Percentiles rank a stretch among this genome's conserved stretches.
Conservation (phyloP, 352 stramenopile species). For the Phytophthora sansomeana region DNA sequence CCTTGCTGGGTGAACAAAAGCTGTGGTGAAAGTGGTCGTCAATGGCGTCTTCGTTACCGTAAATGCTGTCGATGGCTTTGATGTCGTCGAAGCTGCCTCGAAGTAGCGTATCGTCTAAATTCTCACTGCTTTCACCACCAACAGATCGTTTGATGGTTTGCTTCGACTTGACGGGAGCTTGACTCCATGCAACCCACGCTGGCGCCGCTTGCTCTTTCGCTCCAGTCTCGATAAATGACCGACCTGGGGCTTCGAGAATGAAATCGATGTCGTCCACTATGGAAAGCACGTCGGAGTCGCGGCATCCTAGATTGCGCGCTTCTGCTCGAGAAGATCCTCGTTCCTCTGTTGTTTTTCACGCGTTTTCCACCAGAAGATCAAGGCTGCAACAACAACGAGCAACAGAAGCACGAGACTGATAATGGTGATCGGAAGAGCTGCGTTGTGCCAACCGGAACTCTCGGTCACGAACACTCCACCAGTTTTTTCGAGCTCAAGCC, state of each 20-base stretch:
- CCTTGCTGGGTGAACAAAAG: slow-evolving; percentile 24
- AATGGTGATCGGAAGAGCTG: slow-evolving; percentile 26
- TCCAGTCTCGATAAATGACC: slow-evolving; percentile 22
- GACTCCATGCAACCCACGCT: slow-evolving; percentile 23
- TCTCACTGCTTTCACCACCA: slow-evolving; percentile 11
- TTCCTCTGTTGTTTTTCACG: slow-evolving; percentile 19
- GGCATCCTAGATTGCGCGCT: slow-evolving; percentile 30
- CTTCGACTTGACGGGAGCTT: slow-evolving; percentile 15
- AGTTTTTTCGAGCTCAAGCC: slow-evolving; percentile 42
- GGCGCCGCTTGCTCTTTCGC: neutral
- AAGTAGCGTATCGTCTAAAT: slow-evolving; percentile 18
- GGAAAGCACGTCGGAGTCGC: slow-evolving; percentile 28
- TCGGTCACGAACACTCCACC: slow-evolving; percentile 3
- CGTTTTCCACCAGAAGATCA: slow-evolving; percentile 25
- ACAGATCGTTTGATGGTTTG: neutral
- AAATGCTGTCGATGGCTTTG: slow-evolving; percentile 10
- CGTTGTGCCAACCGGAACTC: slow-evolving; percentile 28
- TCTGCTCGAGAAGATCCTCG: slow-evolving; percentile 16
- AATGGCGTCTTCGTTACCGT: slow-evolving; percentile 13
- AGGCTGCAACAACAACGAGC: slow-evolving; percentile 11
- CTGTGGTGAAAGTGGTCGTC: slow-evolving; percentile 11
- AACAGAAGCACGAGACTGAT: slow-evolving; percentile 25
- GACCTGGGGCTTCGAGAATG: slow-evolving; percentile 25
- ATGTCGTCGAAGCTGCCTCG: slow-evolving; percentile 18
- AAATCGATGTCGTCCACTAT: slow-evolving; percentile 42